Evolutionary conservation across 305 asterid genomes (phyloP).

Genomic region (Fraxinus dipetala): DNA sequence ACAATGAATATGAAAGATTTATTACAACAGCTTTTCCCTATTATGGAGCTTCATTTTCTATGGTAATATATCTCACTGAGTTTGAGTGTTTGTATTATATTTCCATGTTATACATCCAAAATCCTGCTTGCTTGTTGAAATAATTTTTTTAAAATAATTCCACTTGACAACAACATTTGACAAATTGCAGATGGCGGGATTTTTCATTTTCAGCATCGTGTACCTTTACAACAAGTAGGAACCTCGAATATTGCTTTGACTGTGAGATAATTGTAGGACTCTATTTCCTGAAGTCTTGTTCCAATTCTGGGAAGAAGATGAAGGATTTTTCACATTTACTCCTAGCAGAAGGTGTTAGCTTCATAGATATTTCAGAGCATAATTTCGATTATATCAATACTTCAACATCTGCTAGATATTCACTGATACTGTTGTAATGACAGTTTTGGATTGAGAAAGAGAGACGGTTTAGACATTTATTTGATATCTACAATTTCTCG

Average conservation of each 20-base stretch:
- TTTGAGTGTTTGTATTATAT: neutral
- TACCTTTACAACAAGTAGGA: constrained; percentile 71
- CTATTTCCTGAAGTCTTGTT: neutral
- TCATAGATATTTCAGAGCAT: neutral
- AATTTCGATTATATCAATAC: neutral
- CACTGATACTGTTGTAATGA: constrained; percentile 7
- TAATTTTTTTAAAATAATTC: neutral
- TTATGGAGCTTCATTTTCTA: constrained; percentile 79
- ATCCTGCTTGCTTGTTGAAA: neutral
- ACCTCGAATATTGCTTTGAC: neutral
- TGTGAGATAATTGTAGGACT: neutral
- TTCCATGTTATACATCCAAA: neutral
- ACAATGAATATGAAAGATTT: constrained; percentile 83
- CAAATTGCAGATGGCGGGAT: constrained; percentile 71
- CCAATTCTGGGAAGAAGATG: neutral
- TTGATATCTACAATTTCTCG: neutral
- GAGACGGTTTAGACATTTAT: neutral
- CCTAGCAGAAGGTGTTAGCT: neutral
- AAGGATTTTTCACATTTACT: constrained; percentile 12
- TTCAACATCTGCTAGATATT: neutral
- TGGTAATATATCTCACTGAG: constrained; percentile 39
- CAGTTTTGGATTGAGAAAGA: constrained; percentile 7
- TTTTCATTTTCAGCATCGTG: constrained; percentile 62
- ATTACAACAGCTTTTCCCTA: constrained; percentile 81
- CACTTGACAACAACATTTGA: neutral